A percentile compares a stretch with the other conserved stretches of the same genome.
Conservation (phyloP, 169 alveolate species). For the Cyclospora cayetanensis region DNA sequence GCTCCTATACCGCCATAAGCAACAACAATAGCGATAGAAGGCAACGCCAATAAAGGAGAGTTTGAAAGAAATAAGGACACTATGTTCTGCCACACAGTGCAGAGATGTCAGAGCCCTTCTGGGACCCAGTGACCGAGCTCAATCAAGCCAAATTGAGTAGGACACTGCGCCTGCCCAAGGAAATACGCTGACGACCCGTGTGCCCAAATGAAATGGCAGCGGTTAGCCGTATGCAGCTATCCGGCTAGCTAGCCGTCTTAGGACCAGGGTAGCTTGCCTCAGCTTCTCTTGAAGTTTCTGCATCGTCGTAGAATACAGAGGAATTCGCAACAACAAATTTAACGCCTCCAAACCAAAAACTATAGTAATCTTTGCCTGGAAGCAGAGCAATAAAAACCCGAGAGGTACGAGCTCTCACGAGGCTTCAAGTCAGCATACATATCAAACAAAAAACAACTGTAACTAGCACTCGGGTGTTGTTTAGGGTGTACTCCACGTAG, state of each 20-base stretch:
- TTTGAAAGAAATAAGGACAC: not conserved
- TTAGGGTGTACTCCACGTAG: no score
- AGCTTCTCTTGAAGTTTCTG: not conserved
- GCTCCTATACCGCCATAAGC: slow-evolving; percentile 1
- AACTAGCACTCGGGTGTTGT: no score
- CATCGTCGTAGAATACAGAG: not conserved
- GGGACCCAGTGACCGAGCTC: no score
- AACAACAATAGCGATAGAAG: not conserved
- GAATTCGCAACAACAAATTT: slow-evolving; percentile 13
- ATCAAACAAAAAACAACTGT: no score
- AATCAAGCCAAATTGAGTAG: no score
- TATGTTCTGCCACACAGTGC: not conserved
- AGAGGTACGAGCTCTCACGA: no score
- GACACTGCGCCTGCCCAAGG: no score
- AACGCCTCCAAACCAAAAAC: slow-evolving; percentile 43
- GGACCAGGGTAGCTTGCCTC: not conserved
- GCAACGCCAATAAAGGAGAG: not conserved
- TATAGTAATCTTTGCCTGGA: not conserved
- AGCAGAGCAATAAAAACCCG: no score
- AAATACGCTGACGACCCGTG: no score
- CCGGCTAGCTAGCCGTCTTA: not conserved
- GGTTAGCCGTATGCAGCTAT: not conserved
- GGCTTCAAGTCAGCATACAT: no score
- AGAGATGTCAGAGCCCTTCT: no score
- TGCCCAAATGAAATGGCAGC: not conserved